Percentiles rank a stretch among this genome's conserved stretches.
Conservation (phyloP, 1,284 basidiomycete genomes). For the Exobasidium cylindrosporum region DNA sequence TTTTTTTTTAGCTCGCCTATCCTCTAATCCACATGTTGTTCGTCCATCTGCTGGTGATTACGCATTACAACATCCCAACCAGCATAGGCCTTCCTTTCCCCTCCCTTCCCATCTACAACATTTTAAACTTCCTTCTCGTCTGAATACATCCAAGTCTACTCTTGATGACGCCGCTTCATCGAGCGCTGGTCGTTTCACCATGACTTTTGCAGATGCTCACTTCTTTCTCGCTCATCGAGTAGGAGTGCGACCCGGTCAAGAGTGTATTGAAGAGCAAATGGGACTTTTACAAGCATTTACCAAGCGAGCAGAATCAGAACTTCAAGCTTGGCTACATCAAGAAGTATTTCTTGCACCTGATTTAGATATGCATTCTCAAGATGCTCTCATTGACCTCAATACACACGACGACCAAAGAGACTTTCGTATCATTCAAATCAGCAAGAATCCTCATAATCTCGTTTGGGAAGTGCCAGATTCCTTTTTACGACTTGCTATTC, state of each 20-base stretch:
- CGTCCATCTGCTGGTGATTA: constrained; percentile 36
- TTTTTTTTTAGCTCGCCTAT: constrained; percentile 19
- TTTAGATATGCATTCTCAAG: background rate
- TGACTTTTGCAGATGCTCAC: constrained; percentile 36
- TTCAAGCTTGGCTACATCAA: constrained; percentile 24
- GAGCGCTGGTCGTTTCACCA: constrained; percentile 35
- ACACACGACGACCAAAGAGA: background rate
- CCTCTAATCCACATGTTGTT: constrained; percentile 35
- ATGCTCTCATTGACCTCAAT: background rate
- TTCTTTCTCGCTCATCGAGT: constrained; percentile 26
- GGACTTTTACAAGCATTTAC: constrained; percentile 34
- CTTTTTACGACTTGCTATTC: constrained; percentile 37
- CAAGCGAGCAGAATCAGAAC: constrained; percentile 28
- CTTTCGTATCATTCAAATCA: constrained; percentile 30
- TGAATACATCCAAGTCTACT: background rate
- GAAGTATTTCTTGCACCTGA: constrained; percentile 22
- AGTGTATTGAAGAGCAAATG: constrained; percentile 16
- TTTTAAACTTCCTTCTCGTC: background rate
- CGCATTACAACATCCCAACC: constrained; percentile 28
- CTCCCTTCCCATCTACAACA: constrained; percentile 6
- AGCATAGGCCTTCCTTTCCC: constrained; percentile 32
- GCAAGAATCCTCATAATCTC: constrained; percentile 36
- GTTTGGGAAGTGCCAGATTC: constrained; percentile 42
- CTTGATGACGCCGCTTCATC: constrained; percentile 23
- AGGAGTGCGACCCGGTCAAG: constrained; percentile 18